These are phyloP conservation scores for Neodidymelliopsis sp. DNA, from an alignment of 2,329 filamentous ascomycete species.

Conservation along the genomic window DNA sequence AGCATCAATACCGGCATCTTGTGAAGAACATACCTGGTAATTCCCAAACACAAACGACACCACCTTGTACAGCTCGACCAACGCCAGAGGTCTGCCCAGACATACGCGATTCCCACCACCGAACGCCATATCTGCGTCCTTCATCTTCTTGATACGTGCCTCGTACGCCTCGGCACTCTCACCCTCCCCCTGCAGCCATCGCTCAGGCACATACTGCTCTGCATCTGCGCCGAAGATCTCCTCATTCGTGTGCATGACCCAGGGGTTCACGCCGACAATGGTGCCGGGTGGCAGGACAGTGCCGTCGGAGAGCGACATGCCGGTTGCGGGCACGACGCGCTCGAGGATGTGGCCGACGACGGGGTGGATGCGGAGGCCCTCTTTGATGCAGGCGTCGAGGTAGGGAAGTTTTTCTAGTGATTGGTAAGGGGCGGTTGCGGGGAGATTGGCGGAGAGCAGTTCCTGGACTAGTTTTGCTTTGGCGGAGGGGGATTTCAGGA, in stretches of 20 bases:
- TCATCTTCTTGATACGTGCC: conserved; percentile 39
- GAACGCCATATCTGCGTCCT: conserved; percentile 44
- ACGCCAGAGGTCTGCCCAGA: conserved; percentile 38
- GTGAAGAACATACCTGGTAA: conserved; percentile 55
- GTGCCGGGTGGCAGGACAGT: conserved; percentile 38
- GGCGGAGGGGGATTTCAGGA: conserved; percentile 30
- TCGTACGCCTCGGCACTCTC: conserved; percentile 27
- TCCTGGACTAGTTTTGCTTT: conserved; percentile 33
- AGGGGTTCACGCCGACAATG: conserved; percentile 44
- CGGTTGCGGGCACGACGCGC: conserved; percentile 38
- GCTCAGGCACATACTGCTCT: conserved; percentile 36
- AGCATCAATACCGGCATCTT: background rate
- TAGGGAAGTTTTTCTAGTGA: conserved; percentile 48
- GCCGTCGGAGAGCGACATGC: conserved; percentile 31
- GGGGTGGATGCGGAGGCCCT: conserved; percentile 56
- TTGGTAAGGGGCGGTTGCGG: conserved; percentile 28
- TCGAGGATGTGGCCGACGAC: conserved; percentile 42
- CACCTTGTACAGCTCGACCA: conserved; percentile 56
- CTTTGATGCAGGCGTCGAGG: conserved; percentile 57
- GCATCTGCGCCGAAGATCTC: conserved; percentile 31
- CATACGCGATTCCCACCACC: conserved; percentile 42
- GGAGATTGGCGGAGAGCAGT: conserved; percentile 27
- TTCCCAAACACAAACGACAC: conserved; percentile 57
- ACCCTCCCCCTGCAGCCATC: conserved; percentile 40
- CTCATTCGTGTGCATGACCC: conserved; percentile 34